phyloP scores from a whole-genome alignment of 352 stramenopile genomes.

The Globisporangium megalacanthum region DNA sequence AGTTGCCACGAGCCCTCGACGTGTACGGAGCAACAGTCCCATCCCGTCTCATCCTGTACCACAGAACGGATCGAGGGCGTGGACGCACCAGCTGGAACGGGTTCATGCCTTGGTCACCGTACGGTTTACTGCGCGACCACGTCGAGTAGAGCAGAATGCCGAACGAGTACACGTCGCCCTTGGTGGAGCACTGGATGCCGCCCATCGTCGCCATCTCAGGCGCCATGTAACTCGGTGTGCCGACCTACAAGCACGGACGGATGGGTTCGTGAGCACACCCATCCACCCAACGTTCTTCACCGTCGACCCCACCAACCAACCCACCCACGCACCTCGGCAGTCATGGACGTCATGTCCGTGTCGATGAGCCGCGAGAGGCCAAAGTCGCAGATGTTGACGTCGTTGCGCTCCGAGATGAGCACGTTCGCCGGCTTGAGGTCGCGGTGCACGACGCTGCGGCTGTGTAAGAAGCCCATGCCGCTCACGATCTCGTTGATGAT shows the following conservation, averaged over 20 bases:
- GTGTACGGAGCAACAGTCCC: no score
- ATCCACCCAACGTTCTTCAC: neutral
- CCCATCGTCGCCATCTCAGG: constrained; percentile 90
- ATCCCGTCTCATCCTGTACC: no score
- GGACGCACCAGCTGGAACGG: constrained; percentile 80
- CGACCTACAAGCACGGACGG: constrained; percentile 31
- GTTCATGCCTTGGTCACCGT: constrained; percentile 88
- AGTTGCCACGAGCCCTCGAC: neutral
- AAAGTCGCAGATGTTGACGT: constrained; percentile 94
- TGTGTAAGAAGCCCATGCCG: constrained; percentile 90
- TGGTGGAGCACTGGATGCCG: constrained; percentile 82
- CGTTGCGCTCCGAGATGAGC: constrained; percentile 86
- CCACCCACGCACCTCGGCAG: constrained; percentile 39
- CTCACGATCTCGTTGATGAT: constrained; percentile 88
- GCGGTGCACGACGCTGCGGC: constrained; percentile 76
- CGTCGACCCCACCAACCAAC: neutral
- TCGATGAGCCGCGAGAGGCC: constrained; percentile 86
- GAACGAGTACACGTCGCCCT: constrained; percentile 85
- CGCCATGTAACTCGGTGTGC: constrained; percentile 88
- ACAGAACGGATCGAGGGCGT: neutral
- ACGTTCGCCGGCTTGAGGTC: constrained; percentile 95
- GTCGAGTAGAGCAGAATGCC: constrained; percentile 84
- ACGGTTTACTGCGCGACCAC: constrained; percentile 84
- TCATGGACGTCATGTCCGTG: constrained; percentile 82
- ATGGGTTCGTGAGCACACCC: neutral